Base-by-base conservation (phyloP, 1,284 basidiomycete genomes). In the Crepidotus sp. region DNA sequence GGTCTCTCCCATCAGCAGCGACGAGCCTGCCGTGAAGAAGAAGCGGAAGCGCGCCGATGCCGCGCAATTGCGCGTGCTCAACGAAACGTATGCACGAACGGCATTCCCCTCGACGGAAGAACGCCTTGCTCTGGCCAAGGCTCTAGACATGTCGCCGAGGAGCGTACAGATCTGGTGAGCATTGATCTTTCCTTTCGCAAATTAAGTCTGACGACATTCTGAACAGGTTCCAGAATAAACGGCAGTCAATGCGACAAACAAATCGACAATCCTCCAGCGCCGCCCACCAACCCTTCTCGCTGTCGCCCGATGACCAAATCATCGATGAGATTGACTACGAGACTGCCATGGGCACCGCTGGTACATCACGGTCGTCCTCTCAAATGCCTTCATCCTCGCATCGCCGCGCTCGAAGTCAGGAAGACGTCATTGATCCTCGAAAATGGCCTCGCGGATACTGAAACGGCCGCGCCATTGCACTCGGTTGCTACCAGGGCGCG, bases 41-140 rank as follows among this genome's bases (percentile, higher is more conserved):
- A 89, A 89, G 65, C 76, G 85, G 59, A 85, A 86, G 67, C 76
- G 85, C 43, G 86, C 85, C 3, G 83, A 87, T 55, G 80, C 83
- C 7, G 71, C 72, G 30, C 85, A 89, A 55, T 68, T 89, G 46
- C 81, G 83, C 58, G 76, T 84, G 31, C 67, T 89, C 57, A 88
- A 87, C 57, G 83, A 84, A 19, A 80, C 77, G 0, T 89, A 87
- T 58, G 69, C 68, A 49, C 74, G 85, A 45, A 89, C 86, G 1
- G 83, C 85, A 14, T 89, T 89, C 57, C 85, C 85, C 17, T 84
- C 84, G 7, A 89, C 85, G 13, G 85, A 87, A 59, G 85, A 89
- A 60, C 76, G 85, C n/a, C 69, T 76, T 36, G 77, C 77, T 27
- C 65, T 89, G 33, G 86, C 86, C 7, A 81, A 79, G 51, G 69